phyloP scores from a whole-genome alignment of 2,329 filamentous ascomycete species.

The Colletotrichum sp. region DNA sequence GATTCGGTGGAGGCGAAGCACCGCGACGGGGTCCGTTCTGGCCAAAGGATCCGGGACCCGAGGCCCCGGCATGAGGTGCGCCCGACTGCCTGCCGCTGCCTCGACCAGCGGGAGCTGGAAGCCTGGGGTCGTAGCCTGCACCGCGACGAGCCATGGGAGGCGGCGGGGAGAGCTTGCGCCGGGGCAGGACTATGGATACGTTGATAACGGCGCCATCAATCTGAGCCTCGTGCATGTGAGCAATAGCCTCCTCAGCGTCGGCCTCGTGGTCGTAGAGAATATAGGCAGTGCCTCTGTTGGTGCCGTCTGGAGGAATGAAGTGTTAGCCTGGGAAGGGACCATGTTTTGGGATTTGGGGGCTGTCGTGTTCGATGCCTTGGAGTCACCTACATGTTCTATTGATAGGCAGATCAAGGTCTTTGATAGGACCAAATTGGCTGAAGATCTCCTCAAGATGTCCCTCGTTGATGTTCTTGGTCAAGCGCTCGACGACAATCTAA shows the following conservation, averaged over 20 bases:
- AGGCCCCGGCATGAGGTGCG: constrained; percentile 34
- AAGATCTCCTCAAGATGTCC: constrained; percentile 92
- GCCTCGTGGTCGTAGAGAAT: constrained; percentile 80
- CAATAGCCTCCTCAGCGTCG: constrained; percentile 86
- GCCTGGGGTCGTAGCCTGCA: constrained; percentile 62
- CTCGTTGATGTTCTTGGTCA: constrained; percentile 94
- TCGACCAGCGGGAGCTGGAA: constrained; percentile 39
- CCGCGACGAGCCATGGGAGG: constrained; percentile 74
- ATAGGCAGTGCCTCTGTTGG: constrained; percentile 92
- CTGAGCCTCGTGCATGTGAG: constrained; percentile 98
- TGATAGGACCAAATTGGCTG: constrained; percentile 82
- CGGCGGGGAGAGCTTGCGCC: constrained; percentile 80
- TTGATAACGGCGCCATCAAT: constrained; percentile 82
- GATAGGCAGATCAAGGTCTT: constrained; percentile 87
- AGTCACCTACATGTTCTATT: constrained; percentile 56
- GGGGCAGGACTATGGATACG: constrained; percentile 87
- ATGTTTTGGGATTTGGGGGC: neutral
- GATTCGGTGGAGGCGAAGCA: constrained; percentile 37
- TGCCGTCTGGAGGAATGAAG: constrained; percentile 65
- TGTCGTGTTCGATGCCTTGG: neutral
- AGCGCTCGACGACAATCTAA: constrained; percentile 94
- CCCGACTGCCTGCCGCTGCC: constrained; percentile 21
- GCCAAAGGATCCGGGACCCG: constrained; percentile 35
- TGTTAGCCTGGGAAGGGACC: constrained; percentile 12
- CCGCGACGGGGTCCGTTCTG: constrained; percentile 42